A percentile compares a stretch with the other conserved stretches of the same genome.
Conservation (phyloP, 2,329 filamentous ascomycete species). For the Diplodia corticola region DNA sequence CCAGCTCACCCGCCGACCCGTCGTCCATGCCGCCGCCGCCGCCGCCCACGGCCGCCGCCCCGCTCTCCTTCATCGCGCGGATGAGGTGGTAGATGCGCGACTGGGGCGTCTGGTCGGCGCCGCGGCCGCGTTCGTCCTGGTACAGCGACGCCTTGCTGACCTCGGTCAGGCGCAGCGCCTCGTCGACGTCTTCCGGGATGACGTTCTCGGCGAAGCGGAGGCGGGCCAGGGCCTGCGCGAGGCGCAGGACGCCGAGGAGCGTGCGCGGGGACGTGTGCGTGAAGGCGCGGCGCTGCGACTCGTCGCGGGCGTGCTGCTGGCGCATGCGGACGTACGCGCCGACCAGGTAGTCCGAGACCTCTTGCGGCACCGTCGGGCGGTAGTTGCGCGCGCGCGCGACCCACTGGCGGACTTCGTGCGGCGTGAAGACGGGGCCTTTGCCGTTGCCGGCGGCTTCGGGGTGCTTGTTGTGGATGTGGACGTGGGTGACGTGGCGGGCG, state of each 20-base stretch:
- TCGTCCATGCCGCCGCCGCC: conserved; percentile 71
- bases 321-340: conserved; percentile 95
- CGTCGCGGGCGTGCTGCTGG: conserved; percentile 86
- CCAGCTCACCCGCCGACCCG: conserved; percentile 67
- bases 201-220: conserved; percentile 85
- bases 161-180: conserved; percentile 86
- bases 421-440: conserved; percentile 74
- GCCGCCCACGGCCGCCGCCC: conserved; percentile 71
- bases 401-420: conserved; percentile 92
- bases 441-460: conserved; percentile 61
- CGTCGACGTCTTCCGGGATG: conserved; percentile 89
- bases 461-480: conserved; percentile 95
- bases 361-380: conserved; percentile 80
- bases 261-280: conserved; percentile 93
- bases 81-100: conserved; percentile 95
- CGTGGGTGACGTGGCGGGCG: conserved; percentile 90
- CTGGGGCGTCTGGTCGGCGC: conserved; percentile 72
- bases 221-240: conserved; percentile 90
- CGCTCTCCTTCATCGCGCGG: conserved; percentile 80
- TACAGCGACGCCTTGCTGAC: conserved; percentile 91
- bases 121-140: conserved; percentile 63
- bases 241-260: conserved; percentile 84
- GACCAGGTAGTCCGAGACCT: conserved; percentile 92
- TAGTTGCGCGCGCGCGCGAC: conserved; percentile 89
- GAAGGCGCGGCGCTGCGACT: conserved; percentile 88